Evolutionary conservation across 2,329 filamentous ascomycete genomes (phyloP).

Genomic region (Phaeosphaeriaceae sp.): DNA sequence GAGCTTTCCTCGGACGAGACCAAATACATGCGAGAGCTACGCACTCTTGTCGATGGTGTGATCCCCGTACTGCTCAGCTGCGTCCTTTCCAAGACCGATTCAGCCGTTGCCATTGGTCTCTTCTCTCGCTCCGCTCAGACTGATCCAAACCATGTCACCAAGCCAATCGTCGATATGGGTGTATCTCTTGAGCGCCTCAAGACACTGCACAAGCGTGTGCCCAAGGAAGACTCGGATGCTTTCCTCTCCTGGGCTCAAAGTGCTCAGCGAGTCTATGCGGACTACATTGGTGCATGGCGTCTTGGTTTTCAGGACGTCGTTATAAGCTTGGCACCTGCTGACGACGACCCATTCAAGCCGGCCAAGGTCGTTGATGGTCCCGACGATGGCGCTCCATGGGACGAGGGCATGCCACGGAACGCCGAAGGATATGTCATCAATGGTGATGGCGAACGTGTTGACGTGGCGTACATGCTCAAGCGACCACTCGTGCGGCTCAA

Average conservation of each 20-base stretch:
- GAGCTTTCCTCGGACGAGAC: conserved; percentile 85
- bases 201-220: conserved; percentile 80
- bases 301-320: conserved; percentile 94
- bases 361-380: conserved; percentile 51
- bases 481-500: conserved; percentile 87
- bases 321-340: conserved; percentile 85
- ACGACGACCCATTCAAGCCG: conserved; percentile 65
- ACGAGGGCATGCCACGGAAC: conserved; percentile 65
- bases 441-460: conserved; percentile 84
- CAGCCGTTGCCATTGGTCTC: conserved; percentile 69
- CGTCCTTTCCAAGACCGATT: conserved; percentile 76
- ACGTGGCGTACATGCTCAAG: conserved; percentile 92
- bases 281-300: conserved; percentile 88
- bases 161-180: conserved; percentile 94
- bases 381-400: conserved; percentile 58
- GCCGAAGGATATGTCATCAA: conserved; percentile 70
- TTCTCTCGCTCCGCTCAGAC: conserved; percentile 69
- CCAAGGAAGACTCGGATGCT: conserved; percentile 73
- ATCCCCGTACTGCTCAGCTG: conserved; percentile 90
- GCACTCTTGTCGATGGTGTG: conserved; percentile 92
- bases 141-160: conserved; percentile 70
- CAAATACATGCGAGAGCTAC: conserved; percentile 88
- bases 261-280: conserved; percentile 79
- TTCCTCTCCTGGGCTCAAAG: conserved; percentile 84
- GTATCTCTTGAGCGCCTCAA: conserved; percentile 86